phyloP scores from a whole-genome alignment of 768 basidiomycete genomes.

The Gloeophyllum trabeum region DNA sequence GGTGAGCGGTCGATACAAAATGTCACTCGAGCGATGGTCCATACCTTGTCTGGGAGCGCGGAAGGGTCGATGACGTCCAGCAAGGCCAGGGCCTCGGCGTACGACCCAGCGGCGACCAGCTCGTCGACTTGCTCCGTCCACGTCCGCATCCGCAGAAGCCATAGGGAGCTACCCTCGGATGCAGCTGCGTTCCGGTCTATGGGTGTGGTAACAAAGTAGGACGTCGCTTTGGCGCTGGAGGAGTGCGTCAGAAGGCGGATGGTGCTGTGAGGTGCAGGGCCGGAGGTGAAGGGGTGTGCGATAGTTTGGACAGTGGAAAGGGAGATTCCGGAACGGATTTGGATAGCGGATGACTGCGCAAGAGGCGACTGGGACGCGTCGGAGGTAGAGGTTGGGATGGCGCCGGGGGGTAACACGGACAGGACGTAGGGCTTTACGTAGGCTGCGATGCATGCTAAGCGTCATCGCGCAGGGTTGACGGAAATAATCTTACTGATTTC shows the following conservation, averaged over 20 bases:
- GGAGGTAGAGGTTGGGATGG: constrained; percentile 27
- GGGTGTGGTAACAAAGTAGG: constrained; percentile 62
- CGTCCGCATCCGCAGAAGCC: constrained; percentile 59
- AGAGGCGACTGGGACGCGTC: constrained; percentile 22
- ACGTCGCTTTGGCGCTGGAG: constrained; percentile 37
- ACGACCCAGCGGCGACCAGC: constrained; percentile 53
- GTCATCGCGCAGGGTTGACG: too few relatives aligned
- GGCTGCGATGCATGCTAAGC: constrained; percentile 29
- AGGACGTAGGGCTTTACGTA: constrained; percentile 72
- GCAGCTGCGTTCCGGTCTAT: constrained; percentile 55
- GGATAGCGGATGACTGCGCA: constrained; percentile 47
- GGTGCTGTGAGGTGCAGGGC: constrained; percentile 13
- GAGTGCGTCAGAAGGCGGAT: constrained; percentile 59
- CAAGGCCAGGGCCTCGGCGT: constrained; percentile 72
- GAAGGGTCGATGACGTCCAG: constrained; percentile 57
- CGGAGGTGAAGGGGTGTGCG: constrained; percentile 34
- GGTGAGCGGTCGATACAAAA: background rate
- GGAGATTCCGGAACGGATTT: constrained; percentile 65
- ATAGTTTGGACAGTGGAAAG: constrained; percentile 51
- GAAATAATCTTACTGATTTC: constrained; percentile 46
- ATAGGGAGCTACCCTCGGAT: constrained; percentile 68
- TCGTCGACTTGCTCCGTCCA: constrained; percentile 84
- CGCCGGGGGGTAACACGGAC: constrained; percentile 61
- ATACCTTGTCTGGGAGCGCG: constrained; percentile 53
- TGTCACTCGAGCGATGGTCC: background rate